Base-by-base conservation (phyloP, 2,329 filamentous ascomycete genomes). In the Orbilia javanica region DNA sequence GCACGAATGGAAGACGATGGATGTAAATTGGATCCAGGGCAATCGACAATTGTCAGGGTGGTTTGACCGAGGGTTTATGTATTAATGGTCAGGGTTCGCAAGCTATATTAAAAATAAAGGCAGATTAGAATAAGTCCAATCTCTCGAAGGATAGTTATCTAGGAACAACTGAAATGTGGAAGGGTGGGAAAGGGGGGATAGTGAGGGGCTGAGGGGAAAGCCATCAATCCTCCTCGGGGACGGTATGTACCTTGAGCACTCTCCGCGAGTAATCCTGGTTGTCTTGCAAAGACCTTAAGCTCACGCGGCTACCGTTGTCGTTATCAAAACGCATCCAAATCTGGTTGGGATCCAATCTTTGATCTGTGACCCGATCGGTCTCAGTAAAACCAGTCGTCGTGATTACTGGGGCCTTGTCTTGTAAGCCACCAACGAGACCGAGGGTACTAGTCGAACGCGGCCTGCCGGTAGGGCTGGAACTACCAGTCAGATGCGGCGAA, bases 261-360 rank as follows among this genome's bases (percentile, higher is more conserved):
- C 73, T 71, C 66, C 73, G 66, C 22, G 73, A 71, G 44, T 77
- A 77, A 52, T 77, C 73, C n/a, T 77, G 73, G 20, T 77, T 71
- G 22, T 77, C 73, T 55, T 71, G 73, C 11, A 77, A 25, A 52
- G 73, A 77, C 42, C 66, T 68, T 46, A 77, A 42, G 53, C 73
- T 77, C 31, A 77, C 66, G 50, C 73, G 73, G 42, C 73, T 77
- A 39, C 73, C 62, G 25, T 77, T 77, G 20, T 77, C 66, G 27
- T 77, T 77, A 15, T 77, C 73, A 29, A 77, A 77, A 29, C 73
- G 73, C 73, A 77, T 77, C 73, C 73, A 77, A 25, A 77, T 77
- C 31, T 77, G 73, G 48, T 77, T 77, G 6, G 73, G 73, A 71
- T 77, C 73, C 15, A 77, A 67, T 50, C 73, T 68, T 55, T 77